Conservation (phyloP, 169 alveolate genomes). For the Plasmodium chabaudi region DNA sequence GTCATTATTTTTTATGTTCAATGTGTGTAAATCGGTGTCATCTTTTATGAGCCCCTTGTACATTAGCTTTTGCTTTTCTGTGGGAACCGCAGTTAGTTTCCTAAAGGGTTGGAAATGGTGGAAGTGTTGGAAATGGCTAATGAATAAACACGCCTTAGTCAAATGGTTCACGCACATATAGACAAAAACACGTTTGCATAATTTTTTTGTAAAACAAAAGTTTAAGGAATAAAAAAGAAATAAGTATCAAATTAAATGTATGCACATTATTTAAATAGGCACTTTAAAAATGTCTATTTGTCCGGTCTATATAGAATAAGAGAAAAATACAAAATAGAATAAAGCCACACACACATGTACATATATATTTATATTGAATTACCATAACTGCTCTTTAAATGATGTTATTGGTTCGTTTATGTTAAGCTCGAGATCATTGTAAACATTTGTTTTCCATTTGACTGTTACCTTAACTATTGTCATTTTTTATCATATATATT, state of each 20-base stretch:
- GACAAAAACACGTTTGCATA: no score
- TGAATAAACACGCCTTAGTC: no score
- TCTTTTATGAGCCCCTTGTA: constrained; percentile 89
- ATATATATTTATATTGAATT: constrained; percentile 5
- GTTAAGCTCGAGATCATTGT: constrained; percentile 77
- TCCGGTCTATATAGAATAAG: no score
- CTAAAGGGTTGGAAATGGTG: constrained; percentile 67
- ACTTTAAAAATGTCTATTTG: no score
- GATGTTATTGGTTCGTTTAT: constrained; percentile 76
- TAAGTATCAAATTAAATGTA: no score
- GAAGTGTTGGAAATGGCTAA: no score
- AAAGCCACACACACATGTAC: no score
- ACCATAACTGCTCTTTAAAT: constrained; percentile 78
- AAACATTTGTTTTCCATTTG: constrained; percentile 84
- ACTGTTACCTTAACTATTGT: constrained; percentile 79
- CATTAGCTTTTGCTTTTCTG: constrained; percentile 93
- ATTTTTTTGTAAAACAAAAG: no score
- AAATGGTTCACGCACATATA: no score
- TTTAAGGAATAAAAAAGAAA: no score
- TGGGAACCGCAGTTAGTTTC: constrained; percentile 93
- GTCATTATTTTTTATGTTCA: constrained; percentile 87
- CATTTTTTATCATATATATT: constrained; percentile 21
- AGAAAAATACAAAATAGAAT: no score
- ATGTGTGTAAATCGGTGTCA: constrained; percentile 84
- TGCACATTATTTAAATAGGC: no score